phyloP scores from a whole-genome alignment of 2,329 filamentous ascomycete species.

The Rhinocladiella mackenziei region DNA sequence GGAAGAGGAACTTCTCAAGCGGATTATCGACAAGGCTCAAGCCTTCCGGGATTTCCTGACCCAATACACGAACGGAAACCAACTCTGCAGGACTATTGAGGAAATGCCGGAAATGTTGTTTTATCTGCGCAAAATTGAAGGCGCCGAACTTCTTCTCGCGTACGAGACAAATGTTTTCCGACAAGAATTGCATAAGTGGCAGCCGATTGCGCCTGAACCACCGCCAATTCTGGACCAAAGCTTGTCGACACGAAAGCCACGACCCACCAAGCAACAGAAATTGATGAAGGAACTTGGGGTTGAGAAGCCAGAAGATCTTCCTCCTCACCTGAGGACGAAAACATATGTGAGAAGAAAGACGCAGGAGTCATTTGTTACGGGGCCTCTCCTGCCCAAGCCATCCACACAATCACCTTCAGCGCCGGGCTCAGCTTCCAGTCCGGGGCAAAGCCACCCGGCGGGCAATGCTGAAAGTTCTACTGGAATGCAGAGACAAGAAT shows the following conservation, averaged over 20 bases:
- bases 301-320: conserved; percentile 84
- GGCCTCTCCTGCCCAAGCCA: conserved; percentile 23
- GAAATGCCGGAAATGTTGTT: conserved; percentile 89
- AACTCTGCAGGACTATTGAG: conserved; percentile 66
- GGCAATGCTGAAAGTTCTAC: conserved; percentile 29
- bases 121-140: conserved; percentile 94
- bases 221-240: conserved; percentile 84
- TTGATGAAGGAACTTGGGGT: conserved; percentile 85
- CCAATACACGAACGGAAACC: conserved; percentile 71
- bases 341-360: conserved; percentile 70
- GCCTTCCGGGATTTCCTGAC: conserved; percentile 79
- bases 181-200: conserved; percentile 92
- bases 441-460: conserved; percentile 29
- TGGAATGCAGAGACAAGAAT: conserved; percentile 33
- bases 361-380: conserved; percentile 35
- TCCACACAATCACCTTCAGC: conserved; percentile 28
- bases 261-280: conserved; percentile 95
- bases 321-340: conserved; percentile 75
- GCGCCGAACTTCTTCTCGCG: conserved; percentile 84
- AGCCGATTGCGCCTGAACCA: conserved; percentile 77
- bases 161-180: conserved; percentile 98
- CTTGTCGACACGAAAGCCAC: conserved; percentile 87
- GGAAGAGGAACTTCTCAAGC: conserved; percentile 80
- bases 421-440: conserved; percentile 29
- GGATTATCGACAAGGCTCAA: conserved; percentile 79